Conservation (phyloP, 768 basidiomycete genomes). For the Mycena rosella region DNA sequence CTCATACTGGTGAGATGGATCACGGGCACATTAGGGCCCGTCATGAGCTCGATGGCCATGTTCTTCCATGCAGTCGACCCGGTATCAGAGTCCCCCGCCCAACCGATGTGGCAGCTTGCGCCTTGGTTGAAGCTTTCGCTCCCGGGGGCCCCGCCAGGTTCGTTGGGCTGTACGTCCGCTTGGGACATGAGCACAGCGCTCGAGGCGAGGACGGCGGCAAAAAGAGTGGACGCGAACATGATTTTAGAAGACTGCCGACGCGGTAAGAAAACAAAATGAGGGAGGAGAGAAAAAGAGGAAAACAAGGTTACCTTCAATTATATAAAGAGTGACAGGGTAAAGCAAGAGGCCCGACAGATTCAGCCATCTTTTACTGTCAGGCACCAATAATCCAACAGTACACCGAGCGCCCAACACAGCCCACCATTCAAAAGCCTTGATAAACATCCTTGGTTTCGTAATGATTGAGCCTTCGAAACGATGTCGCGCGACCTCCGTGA, state of each 20-base stretch:
- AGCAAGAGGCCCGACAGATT: slow-evolving; percentile 33
- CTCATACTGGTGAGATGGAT: slow-evolving; percentile 72
- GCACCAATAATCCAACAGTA: no score
- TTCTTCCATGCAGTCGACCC: slow-evolving; percentile 68
- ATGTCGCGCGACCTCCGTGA: no score
- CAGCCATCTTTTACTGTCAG: no score
- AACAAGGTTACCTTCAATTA: slow-evolving; percentile 10
- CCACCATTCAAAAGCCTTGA: no score
- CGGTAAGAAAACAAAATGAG: not conserved
- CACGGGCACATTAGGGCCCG: slow-evolving; percentile 80
- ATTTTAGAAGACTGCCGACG: slow-evolving; percentile 22
- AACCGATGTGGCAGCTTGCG: slow-evolving; percentile 64
- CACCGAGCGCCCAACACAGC: no score
- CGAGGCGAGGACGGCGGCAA: slow-evolving; percentile 54
- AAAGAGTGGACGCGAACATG: slow-evolving; percentile 56
- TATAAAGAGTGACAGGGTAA: slow-evolving; percentile 30
- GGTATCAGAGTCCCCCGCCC: slow-evolving; percentile 68
- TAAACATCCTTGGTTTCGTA: no score
- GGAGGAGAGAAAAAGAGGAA: not conserved
- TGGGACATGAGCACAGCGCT: slow-evolving; percentile 54
- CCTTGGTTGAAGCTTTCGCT: slow-evolving; percentile 70
- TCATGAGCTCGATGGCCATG: slow-evolving; percentile 86
- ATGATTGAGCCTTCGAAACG: no score
- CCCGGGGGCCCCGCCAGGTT: slow-evolving; percentile 75
- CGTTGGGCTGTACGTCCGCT: slow-evolving; percentile 72